Evolutionary conservation across 805 yeast genomes (phyloP), one percentile per base, ranked within the genome.

Genomic region (Trichomonascus vanleenenianus): DNA sequence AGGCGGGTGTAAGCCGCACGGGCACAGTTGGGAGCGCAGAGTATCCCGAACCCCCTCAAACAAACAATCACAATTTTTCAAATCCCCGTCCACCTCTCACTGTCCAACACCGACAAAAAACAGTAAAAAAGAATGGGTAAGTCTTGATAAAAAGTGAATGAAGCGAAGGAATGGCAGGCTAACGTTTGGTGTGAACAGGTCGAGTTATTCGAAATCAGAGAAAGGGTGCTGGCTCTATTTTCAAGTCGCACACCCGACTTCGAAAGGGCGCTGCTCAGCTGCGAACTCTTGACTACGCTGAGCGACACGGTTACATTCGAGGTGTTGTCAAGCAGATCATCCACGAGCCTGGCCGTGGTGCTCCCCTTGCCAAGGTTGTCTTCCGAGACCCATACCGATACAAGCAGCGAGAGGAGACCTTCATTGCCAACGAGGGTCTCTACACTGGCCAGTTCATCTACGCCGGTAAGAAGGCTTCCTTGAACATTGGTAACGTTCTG

Each of bases 231-330:
- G 97, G 98, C 73, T 91, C 97, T 69, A 88, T 93, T 83, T 93
- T 93, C 88, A 84, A 95, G 73, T 83, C 98, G 69, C 95, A 91
- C 93, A 91, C 97, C 82, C 91, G 97, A 79, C 86, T 93, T 76
- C 88, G 98, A 85, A 86, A 93, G 79, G 98, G 98, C 75, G 97
- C 98, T 73, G 98, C 98, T 72, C 91, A 91, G 86, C 83, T 91
- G 74, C 87, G 98, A 84, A 85, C 96, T 72, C 83, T 91, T 73
- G 97, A 93, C 77, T 91, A 81, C 68, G 95, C 97, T 74, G 98
- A 93, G 81, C 91, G 96, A 74, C 96, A 91, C 75, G 98, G 98
- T 71, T 93, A 93, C 89, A 83, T 91, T 69, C 94, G 97, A 77
- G 98, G 98, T 78, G 81, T 93, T 62, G 98, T 91, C 66, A 91